Evolutionary conservation across 2,329 filamentous ascomycete genomes (phyloP).

Genomic region (Trichophyton benhamiae): DNA sequence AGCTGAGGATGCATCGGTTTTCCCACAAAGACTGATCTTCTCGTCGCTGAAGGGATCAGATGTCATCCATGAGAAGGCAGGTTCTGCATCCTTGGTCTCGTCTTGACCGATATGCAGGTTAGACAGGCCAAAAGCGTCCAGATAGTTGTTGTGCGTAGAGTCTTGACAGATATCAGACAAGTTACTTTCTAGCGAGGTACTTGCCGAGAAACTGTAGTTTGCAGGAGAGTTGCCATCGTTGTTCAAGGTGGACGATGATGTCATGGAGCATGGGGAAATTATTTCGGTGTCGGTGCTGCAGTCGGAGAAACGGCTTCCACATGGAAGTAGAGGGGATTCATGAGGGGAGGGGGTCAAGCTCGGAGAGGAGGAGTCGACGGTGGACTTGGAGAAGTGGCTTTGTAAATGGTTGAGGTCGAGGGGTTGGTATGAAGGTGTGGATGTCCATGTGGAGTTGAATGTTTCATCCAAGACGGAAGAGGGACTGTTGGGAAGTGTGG

Average conservation of each 20-base stretch:
- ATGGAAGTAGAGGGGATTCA: constrained; percentile 14
- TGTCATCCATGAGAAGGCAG: not conserved
- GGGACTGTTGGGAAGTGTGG: constrained; percentile 35
- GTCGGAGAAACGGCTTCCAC: constrained; percentile 30
- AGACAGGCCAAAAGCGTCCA: not conserved
- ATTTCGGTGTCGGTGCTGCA: constrained; percentile 29
- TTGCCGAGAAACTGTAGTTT: not conserved
- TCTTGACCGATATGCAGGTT: not conserved
- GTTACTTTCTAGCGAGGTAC: not conserved
- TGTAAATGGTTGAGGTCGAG: constrained; percentile 24
- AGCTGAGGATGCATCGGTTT: not conserved
- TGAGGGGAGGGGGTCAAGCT: no score
- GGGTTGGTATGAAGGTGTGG: constrained; percentile 16
- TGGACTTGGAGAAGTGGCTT: constrained; percentile 35
- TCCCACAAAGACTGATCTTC: not conserved
- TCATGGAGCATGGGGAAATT: constrained; percentile 26
- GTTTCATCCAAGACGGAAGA: constrained; percentile 33
- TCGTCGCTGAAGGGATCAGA: constrained; percentile 4
- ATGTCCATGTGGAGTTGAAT: constrained; percentile 12
- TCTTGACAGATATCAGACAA: not conserved
- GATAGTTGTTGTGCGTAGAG: not conserved
- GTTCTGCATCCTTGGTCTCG: not conserved
- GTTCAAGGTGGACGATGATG: constrained; percentile 25
- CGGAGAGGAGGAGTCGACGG: constrained; percentile 19
- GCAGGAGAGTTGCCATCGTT: constrained; percentile 6